These are phyloP conservation scores for Helminthosporium solani DNA, from an alignment of 2,329 filamentous ascomycete genomes.

Conservation along the genomic window DNA sequence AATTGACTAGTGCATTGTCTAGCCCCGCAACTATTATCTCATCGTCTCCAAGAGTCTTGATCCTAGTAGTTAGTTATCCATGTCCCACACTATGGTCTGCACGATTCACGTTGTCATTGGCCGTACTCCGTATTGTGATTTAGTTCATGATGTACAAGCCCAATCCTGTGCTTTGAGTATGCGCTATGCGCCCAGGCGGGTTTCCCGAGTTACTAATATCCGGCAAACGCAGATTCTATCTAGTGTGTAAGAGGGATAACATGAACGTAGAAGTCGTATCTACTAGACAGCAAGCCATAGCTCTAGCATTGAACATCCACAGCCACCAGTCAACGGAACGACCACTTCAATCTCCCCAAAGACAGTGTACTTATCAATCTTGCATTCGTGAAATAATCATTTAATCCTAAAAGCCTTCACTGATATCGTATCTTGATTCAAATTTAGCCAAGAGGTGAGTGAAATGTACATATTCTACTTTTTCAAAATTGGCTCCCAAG, in stretches of 20 bases:
- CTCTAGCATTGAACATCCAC: conserved; percentile 15
- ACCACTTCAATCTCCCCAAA: neutral
- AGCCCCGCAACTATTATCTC: no score
- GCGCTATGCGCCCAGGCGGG: conserved; percentile 25
- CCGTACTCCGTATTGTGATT: no score
- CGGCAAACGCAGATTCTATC: conserved; percentile 9
- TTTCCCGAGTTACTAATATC: conserved; percentile 26
- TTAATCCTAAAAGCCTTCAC: conserved; percentile 16
- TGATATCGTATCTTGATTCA: conserved; percentile 21
- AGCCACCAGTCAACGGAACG: neutral
- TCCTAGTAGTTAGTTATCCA: no score
- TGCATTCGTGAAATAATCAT: conserved; percentile 28
- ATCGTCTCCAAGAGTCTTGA: no score
- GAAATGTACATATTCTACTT: neutral
- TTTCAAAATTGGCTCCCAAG: conserved; percentile 14
- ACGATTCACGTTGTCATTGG: no score
- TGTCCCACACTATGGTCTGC: no score
- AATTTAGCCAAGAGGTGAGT: conserved; percentile 3
- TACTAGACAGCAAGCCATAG: conserved; percentile 27
- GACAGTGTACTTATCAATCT: conserved; percentile 9
- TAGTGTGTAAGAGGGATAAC: neutral
- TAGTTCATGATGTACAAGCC: conserved; percentile 13
- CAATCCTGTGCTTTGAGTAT: conserved; percentile 27
- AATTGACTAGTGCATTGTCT: no score
- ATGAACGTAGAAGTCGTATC: conserved; percentile 4